These are phyloP conservation scores for Citrus medica DNA, from an alignment of 345 rosid species.

Conservation along the genomic window DNA sequence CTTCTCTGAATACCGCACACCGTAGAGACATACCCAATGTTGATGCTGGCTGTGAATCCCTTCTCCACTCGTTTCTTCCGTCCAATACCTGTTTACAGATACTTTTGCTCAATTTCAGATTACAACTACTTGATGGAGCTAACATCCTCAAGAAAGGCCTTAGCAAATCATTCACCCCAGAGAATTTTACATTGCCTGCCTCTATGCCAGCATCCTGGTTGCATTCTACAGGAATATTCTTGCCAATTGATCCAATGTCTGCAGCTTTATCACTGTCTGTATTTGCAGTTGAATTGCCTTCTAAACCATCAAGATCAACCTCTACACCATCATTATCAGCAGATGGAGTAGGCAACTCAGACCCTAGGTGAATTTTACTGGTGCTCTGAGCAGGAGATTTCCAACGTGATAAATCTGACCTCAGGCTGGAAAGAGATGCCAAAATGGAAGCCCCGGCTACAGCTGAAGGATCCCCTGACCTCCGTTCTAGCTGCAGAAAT, in stretches of 20 bases:
- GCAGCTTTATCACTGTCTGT: slow-evolving; percentile 54
- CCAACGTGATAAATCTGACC: slow-evolving; percentile 55
- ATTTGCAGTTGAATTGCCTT: slow-evolving; percentile 51
- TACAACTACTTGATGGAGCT: slow-evolving; percentile 54
- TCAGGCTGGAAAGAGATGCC: slow-evolving; percentile 62
- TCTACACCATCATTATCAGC: slow-evolving; percentile 47
- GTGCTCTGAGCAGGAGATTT: slow-evolving; percentile 46
- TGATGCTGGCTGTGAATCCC: slow-evolving; percentile 61
- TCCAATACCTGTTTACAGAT: slow-evolving; percentile 76
- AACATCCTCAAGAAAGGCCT: slow-evolving; percentile 59
- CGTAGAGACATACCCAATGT: slow-evolving; percentile 55
- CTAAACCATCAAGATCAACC: slow-evolving; percentile 51
- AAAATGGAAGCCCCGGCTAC: slow-evolving; percentile 74
- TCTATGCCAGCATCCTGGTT: slow-evolving; percentile 57
- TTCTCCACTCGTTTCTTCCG: slow-evolving; percentile 59
- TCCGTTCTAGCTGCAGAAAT: slow-evolving; percentile 51
- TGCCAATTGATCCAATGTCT: slow-evolving; percentile 47
- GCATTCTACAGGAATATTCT: slow-evolving; percentile 48
- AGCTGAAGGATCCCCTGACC: slow-evolving; percentile 70
- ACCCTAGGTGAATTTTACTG: slow-evolving; percentile 44
- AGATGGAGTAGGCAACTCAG: slow-evolving; percentile 52
- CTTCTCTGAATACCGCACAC: slow-evolving; percentile 58
- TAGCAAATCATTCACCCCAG: slow-evolving; percentile 66
- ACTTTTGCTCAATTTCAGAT: slow-evolving; percentile 62
- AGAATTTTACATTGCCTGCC: slow-evolving; percentile 70